These are phyloP conservation scores for Aspergillus sclerotiicarbonarius DNA, from an alignment of 495 filamentous ascomycete genomes.

Conservation along the genomic window DNA sequence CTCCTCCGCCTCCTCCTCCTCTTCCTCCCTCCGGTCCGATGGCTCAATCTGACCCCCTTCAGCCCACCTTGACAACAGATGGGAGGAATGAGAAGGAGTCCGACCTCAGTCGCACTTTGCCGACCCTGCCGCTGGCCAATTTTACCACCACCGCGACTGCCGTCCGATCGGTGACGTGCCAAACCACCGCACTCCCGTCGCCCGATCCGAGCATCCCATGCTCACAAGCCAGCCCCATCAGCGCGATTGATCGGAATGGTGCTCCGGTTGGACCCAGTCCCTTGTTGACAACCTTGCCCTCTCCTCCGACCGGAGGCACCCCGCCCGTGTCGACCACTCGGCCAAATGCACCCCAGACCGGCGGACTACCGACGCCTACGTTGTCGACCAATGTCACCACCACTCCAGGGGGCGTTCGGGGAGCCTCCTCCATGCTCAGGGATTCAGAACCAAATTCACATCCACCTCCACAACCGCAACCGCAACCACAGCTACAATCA, in stretches of 20 bases:
- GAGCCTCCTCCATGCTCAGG: neutral
- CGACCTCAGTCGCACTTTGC: neutral
- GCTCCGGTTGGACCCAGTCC: slow-evolving; percentile 6
- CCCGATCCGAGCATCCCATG: slow-evolving; percentile 22
- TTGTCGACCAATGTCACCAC: neutral
- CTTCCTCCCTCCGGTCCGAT: slow-evolving; percentile 3
- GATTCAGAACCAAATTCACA: neutral
- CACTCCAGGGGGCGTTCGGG: neutral
- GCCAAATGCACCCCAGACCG: neutral
- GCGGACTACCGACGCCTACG: neutral
- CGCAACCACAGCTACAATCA: slow-evolving; percentile 1
- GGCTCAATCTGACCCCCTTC: neutral
- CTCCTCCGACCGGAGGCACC: slow-evolving; percentile 4
- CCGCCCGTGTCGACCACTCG: neutral
- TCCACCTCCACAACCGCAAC: neutral
- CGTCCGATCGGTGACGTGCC: neutral
- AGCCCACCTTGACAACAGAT: neutral
- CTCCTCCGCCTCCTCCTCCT: slow-evolving; percentile 6
- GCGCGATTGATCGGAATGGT: slow-evolving; percentile 13
- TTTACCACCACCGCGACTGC: neutral
- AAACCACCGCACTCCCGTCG: slow-evolving; percentile 19
- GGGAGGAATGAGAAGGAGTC: neutral
- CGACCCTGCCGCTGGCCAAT: neutral
- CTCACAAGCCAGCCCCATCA: slow-evolving; percentile 16
- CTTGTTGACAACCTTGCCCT: slow-evolving; percentile 6